Evolutionary conservation across 73 alveolate genomes (phyloP).

Genomic region (Paramecium bursaria): DNA sequence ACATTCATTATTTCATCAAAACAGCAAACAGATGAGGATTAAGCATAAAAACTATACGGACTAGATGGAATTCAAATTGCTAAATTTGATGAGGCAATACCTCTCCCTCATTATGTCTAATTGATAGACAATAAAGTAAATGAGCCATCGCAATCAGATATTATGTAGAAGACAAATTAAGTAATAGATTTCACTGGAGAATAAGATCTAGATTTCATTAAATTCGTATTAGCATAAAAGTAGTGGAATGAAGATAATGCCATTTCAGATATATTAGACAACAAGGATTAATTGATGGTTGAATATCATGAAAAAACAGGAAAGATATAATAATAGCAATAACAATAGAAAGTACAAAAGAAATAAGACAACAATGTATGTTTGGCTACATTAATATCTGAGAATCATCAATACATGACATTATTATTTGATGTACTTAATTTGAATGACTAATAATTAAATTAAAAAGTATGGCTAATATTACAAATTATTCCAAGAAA

Average conservation of each 20-base stretch:
- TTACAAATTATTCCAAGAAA: slow-evolving; percentile 52
- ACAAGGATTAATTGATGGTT: background rate
- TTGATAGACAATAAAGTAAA: too few species aligned
- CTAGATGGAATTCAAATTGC: background rate
- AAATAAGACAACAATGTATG: background rate
- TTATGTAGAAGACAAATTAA: background rate
- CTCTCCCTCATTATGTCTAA: too few species aligned
- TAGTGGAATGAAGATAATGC: slow-evolving; percentile 40
- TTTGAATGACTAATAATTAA: background rate
- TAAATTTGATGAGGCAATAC: too few species aligned
- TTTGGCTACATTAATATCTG: background rate
- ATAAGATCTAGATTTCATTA: background rate
- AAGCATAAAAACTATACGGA: slow-evolving; percentile 9
- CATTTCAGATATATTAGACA: slow-evolving; percentile 4
- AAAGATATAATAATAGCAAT: background rate
- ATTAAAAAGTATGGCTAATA: slow-evolving; percentile 23
- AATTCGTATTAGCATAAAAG: slow-evolving; percentile 6
- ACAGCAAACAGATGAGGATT: background rate
- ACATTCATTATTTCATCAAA: slow-evolving; percentile 14
- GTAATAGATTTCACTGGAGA: background rate
- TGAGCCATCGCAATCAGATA: slow-evolving; percentile 30
- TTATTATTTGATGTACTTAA: slow-evolving; percentile 2
- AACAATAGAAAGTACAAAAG: background rate
- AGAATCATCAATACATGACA: background rate
- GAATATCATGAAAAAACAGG: background rate